Evolutionary conservation across 768 basidiomycete species (phyloP).

Genomic region (Coprinopsis strossmayeri): DNA sequence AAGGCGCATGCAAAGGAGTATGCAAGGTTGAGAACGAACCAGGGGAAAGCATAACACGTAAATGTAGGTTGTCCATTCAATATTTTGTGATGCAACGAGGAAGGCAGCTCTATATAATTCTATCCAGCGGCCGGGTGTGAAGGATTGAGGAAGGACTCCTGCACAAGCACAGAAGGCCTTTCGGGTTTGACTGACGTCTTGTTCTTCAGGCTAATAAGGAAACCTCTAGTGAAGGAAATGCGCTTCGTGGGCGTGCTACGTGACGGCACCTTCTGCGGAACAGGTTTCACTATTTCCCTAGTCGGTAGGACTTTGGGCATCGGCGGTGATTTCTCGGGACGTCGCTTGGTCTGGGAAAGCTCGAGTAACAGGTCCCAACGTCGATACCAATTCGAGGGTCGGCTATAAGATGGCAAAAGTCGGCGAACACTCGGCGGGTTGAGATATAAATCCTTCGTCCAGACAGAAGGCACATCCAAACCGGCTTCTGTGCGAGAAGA

Average conservation of each 20-base stretch:
- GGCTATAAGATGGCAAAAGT: conserved; percentile 1
- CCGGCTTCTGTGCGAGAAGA: not conserved
- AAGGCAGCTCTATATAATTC: not conserved
- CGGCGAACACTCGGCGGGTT: not conserved
- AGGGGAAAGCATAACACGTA: not conserved
- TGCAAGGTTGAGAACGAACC: not conserved
- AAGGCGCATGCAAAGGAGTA: not conserved
- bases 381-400: conserved; percentile 33
- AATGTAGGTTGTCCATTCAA: not conserved
- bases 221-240: not conserved
- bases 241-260: not conserved
- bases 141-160: conserved; percentile 4
- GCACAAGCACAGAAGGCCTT: not conserved
- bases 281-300: not conserved
- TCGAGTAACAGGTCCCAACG: conserved; percentile 49
- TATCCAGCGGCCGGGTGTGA: conserved; percentile 7
- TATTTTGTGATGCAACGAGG: not conserved
- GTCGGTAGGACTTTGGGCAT: not conserved
- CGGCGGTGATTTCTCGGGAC: conserved; percentile 3
- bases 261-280: not conserved
- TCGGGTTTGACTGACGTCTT: not conserved
- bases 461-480: not conserved
- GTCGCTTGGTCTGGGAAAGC: conserved; percentile 15
- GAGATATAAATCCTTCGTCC: not conserved
- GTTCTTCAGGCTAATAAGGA: not conserved